These are phyloP conservation scores for Pseudogymnoascus sp. DNA, from an alignment of 2,329 filamentous ascomycete species.

Conservation along the genomic window DNA sequence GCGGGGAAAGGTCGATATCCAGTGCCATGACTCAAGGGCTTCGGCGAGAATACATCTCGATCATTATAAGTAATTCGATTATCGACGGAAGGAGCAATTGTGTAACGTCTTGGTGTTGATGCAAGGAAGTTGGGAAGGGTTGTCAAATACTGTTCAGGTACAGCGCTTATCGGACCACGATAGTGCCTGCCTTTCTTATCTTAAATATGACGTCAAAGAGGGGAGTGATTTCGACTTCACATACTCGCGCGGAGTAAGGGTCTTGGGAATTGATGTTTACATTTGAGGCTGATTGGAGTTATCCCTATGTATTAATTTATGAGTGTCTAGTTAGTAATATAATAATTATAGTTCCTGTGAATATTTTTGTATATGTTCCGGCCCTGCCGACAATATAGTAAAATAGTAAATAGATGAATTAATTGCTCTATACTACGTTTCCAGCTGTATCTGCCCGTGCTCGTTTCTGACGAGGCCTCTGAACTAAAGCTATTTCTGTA, in stretches of 20 bases:
- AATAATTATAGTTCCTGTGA: neutral
- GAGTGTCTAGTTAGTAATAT: neutral
- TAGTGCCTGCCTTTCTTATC: neutral
- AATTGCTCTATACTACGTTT: too few relatives aligned
- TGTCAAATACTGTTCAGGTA: neutral
- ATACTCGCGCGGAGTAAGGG: neutral
- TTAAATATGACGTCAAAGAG: neutral
- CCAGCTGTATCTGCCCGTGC: too few relatives aligned
- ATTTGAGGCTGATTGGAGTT: neutral
- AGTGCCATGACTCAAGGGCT: neutral
- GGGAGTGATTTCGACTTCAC: neutral
- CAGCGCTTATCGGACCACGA: neutral
- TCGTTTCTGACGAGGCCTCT: too few relatives aligned
- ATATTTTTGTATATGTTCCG: too few relatives aligned
- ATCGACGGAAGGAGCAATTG: constrained; percentile 2
- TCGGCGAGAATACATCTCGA: neutral
- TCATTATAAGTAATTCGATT: neutral
- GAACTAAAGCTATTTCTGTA: too few relatives aligned
- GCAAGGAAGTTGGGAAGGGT: neutral
- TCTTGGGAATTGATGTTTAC: neutral
- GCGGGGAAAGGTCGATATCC: neutral
- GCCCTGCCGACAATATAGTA: too few relatives aligned
- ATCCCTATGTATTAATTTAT: neutral
- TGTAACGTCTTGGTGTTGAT: neutral
- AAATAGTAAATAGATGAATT: too few relatives aligned